phyloP scores from a whole-genome alignment of 2,329 filamentous ascomycete species.

The Phyllosticta citribraziliensis region DNA sequence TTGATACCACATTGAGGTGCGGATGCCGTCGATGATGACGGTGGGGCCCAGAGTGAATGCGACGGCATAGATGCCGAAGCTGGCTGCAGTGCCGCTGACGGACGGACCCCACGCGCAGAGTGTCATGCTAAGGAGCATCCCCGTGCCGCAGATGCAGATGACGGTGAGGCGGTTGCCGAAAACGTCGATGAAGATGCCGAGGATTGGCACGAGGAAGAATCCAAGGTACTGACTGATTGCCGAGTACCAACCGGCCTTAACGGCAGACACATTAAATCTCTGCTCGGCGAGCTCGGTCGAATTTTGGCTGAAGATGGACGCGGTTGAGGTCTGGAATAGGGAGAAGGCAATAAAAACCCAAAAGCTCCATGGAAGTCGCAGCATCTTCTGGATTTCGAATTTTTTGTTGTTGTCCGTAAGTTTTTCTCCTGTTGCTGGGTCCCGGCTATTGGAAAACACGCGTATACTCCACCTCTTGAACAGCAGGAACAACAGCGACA shows the following conservation, averaged over 20 bases:
- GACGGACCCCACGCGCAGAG: conserved; percentile 44
- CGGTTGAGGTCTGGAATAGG: conserved; percentile 49
- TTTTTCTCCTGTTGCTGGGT: not conserved
- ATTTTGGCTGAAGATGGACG: conserved; percentile 46
- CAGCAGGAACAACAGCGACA: not conserved
- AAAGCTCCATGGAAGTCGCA: conserved; percentile 50
- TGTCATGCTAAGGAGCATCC: conserved; percentile 45
- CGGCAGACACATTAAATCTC: conserved; percentile 44
- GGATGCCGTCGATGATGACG: conserved; percentile 50
- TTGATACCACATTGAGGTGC: conserved; percentile 50
- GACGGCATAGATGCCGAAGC: conserved; percentile 51
- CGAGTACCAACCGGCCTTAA: conserved; percentile 53
- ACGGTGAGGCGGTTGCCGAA: conserved; percentile 43
- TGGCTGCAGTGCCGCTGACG: conserved; percentile 44
- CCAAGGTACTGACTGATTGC: conserved; percentile 46
- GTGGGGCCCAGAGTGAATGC: conserved; percentile 47
- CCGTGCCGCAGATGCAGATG: conserved; percentile 37
- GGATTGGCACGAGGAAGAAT: conserved; percentile 48
- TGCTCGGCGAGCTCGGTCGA: conserved; percentile 53
- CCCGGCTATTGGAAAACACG: not conserved
- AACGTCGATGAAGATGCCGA: conserved; percentile 49
- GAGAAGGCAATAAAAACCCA: conserved; percentile 48
- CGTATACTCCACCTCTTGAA: not conserved
- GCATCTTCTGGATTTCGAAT: conserved; percentile 46
- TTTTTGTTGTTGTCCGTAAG: conserved; percentile 1